These are phyloP conservation scores for Penicillium sp. DNA, from an alignment of 2,329 filamentous ascomycete genomes.

Conservation along the genomic window DNA sequence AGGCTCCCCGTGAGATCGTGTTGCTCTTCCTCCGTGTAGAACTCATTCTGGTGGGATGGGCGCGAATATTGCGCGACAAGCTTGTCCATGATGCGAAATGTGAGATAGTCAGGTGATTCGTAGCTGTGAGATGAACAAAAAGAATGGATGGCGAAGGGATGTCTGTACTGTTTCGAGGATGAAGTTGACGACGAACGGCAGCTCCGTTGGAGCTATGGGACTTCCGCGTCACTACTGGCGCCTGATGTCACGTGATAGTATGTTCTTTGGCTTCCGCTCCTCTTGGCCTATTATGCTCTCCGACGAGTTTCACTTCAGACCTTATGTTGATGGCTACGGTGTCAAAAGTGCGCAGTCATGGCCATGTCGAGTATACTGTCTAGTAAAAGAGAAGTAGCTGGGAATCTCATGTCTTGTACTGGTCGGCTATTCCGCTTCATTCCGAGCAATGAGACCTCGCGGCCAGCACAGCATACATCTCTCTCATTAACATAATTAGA, in stretches of 20 bases:
- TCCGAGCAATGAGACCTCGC: too few relatives aligned
- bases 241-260: slow-evolving; percentile 26
- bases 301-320: too few relatives aligned
- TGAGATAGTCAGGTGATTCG: slow-evolving; percentile 1
- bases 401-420: too few relatives aligned
- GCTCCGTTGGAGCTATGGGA: slow-evolving; percentile 24
- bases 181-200: slow-evolving; percentile 14
- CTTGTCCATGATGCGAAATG: slow-evolving; percentile 65
- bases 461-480: not conserved
- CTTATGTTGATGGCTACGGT: too few relatives aligned
- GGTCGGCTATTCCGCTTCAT: too few relatives aligned
- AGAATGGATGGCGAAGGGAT: slow-evolving; percentile 1
- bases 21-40: slow-evolving; percentile 65
- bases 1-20: slow-evolving; percentile 65
- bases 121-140: slow-evolving; percentile 5
- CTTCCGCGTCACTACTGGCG: slow-evolving; percentile 33
- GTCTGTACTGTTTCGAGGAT: slow-evolving; percentile 8
- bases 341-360: too few relatives aligned
- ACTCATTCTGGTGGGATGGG: slow-evolving; percentile 67
- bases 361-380: too few relatives aligned
- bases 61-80: slow-evolving; percentile 89
- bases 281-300: too few relatives aligned
- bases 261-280: too few relatives aligned
- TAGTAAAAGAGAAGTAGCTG: too few relatives aligned
- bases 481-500: slow-evolving; percentile 8